Percentiles rank a stretch among this genome's conserved stretches.
These are phyloP conservation scores for Trichophyton equinum DNA, from an alignment of 2,329 filamentous ascomycete species.

Conservation along the genomic window DNA sequence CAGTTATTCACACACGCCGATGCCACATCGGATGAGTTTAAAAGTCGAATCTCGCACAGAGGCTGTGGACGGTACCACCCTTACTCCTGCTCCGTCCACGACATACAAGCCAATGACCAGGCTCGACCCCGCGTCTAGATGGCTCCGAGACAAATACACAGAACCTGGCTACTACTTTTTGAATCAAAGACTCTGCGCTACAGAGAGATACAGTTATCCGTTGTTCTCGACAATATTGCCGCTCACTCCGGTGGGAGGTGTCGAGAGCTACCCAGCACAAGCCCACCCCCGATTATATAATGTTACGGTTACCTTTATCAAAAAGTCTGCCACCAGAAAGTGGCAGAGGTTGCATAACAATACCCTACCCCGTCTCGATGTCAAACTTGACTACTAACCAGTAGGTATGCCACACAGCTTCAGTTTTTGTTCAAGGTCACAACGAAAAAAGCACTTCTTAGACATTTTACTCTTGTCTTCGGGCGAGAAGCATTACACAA, in stretches of 20 bases:
- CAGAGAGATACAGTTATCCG: too few relatives aligned
- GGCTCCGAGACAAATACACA: background rate
- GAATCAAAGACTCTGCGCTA: too few relatives aligned
- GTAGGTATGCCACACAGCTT: background rate
- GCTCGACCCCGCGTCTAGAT: background rate
- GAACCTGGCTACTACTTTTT: too few relatives aligned
- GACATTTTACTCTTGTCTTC: background rate
- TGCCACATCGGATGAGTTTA: background rate
- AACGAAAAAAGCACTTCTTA: background rate
- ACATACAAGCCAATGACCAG: background rate
- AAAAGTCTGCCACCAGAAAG: too few relatives aligned
- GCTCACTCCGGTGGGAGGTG: too few relatives aligned
- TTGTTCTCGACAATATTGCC: too few relatives aligned
- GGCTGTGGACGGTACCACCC: background rate
- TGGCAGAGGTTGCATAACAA: too few relatives aligned
- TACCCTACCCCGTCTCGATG: background rate
- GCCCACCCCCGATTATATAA: too few relatives aligned
- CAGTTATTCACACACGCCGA: background rate
- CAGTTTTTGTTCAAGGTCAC: background rate
- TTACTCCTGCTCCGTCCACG: background rate
- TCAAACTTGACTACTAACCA: background rate
- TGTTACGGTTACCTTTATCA: too few relatives aligned
- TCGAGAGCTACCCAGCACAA: too few relatives aligned
- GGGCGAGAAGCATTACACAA: background rate
- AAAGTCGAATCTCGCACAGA: background rate